Base-by-base conservation (phyloP, 2,329 filamentous ascomycete species). In the Scedosporium dehoogii region DNA sequence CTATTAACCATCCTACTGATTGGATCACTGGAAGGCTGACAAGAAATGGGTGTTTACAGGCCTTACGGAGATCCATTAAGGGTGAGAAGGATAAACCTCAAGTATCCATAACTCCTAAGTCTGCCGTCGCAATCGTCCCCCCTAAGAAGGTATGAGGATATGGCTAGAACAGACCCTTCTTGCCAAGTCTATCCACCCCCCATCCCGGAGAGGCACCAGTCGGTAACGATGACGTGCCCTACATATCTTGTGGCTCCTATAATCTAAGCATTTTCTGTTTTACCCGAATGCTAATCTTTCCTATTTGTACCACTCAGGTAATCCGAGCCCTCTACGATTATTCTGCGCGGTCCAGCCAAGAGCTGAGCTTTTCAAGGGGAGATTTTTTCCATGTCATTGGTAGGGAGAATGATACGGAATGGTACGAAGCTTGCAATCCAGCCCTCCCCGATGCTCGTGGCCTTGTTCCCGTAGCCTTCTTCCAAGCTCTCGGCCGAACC, bases 341-440 rank as follows among this genome's bases (percentile, higher is more conserved):
- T 77, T 84, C 88, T 70, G 90, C 92, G 64, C 84, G 88, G 70
- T 85, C 86, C 64, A 77, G 78, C 61, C 88, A 93, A 73, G 88
- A 96, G 78, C 81, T 99, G 70, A 88, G 89, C 73, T 99, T 99
- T 76, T 91, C 88, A 67, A 90, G 91, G 73, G 94, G 94, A 71
- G 94, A 99, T 74, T 99, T 97, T 75, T 94, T 99, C 74, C 93
- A 97, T 79, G 94, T 99, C 67, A 93, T 97, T 74, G 91, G 90
- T 70, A 89, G 93, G 74, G 94, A 97, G 78, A 88, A 97, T 80
- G 93, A 97, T 73, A 78, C 80, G 48, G 91, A 97, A 73, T 99
- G 94, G 93, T 99, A 97, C 81, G 94, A 97, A 77, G 94, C 93
- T 62, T 97, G 92, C 81, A 99, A 99, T 73, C 94, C 94, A 64